Base-by-base conservation (phyloP, 148 eudicot species). In the Rhododendron griersonianum region DNA sequence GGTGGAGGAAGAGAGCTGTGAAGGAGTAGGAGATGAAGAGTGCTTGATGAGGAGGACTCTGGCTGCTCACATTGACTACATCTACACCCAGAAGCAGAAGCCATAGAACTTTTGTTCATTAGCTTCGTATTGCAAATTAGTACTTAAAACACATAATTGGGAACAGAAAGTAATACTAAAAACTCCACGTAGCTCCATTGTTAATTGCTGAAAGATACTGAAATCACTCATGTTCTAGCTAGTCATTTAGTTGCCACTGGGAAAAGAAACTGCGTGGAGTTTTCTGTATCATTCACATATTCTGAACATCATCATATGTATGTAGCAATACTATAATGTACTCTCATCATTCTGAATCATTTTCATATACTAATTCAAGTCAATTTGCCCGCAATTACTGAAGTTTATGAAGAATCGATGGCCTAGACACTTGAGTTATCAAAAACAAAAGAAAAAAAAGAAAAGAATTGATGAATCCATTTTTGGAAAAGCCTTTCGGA, bases 41-140 rank as follows among this genome's bases (percentile, higher is more conserved):
- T 92, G 94, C 59, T 92, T 92, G 81, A 87, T 82, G 87, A 90
- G 94, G 71, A 89, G 94, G 84, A 89, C 92, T 50, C 87, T 90
- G 11, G 87, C 51, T 51, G 92, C 94, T 87, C 94, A 90, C 65
- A 37, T 87, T 79, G 94, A 92, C 50, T 92, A 92, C 18, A 92
- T 92, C 35, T 92, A 92, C 61, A 92, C 94, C 71, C 94, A 92
- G 78, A 86, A 92, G 23, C 87, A 85, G 33, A 92, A 92, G n/a
- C 94, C 94, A 16, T 88, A 84, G 75, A 80, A 21, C 30, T 23
- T 30, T 33, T 33, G 18, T 25, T 77, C 53, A 15, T 41, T 19
- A 18, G 59, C 75, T 80, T 78, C 35, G 25, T 25, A 16, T 35
- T n/a, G 16, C 39, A 2, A 59, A 21, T 41, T 75, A 48, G 15